Conservation (phyloP, 2,329 filamentous ascomycete species). For the Chrysoporthe cubensis region DNA sequence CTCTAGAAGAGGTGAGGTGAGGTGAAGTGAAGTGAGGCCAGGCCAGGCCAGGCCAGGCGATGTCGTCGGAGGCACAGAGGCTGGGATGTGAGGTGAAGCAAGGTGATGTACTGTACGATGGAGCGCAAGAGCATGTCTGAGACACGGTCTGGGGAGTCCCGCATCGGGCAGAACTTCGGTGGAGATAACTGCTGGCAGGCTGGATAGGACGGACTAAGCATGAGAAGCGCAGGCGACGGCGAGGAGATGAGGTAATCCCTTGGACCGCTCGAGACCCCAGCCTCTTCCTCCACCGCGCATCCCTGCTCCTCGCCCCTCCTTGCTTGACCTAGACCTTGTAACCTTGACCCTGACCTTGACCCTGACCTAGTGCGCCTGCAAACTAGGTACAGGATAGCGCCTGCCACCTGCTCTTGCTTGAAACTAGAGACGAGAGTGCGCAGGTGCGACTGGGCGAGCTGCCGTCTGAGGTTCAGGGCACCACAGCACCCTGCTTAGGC, state of each 20-base stretch:
- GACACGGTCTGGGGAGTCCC: conserved; percentile 16
- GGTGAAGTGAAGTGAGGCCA: background rate
- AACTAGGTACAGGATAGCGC: no score
- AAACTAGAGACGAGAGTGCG: background rate
- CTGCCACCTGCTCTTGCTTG: no score
- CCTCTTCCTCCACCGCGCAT: conserved; percentile 2
- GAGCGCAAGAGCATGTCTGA: conserved; percentile 8
- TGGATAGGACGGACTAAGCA: background rate
- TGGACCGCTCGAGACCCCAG: background rate
- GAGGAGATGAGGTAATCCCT: background rate
- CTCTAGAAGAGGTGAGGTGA: background rate
- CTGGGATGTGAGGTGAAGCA: background rate
- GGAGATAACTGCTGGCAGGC: no score
- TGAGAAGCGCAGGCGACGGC: background rate
- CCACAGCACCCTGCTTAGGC: background rate
- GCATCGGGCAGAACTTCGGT: background rate
- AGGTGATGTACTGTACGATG: background rate
- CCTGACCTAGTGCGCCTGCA: no score
- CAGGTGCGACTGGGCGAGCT: background rate
- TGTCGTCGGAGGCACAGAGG: background rate
- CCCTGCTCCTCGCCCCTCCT: background rate
- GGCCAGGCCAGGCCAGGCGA: background rate
- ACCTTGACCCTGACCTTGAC: no score
- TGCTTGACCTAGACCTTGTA: no score
- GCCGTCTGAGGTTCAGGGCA: background rate